phyloP scores from a whole-genome alignment of 164 flowering plant species.

The Litsea cubeba region DNA sequence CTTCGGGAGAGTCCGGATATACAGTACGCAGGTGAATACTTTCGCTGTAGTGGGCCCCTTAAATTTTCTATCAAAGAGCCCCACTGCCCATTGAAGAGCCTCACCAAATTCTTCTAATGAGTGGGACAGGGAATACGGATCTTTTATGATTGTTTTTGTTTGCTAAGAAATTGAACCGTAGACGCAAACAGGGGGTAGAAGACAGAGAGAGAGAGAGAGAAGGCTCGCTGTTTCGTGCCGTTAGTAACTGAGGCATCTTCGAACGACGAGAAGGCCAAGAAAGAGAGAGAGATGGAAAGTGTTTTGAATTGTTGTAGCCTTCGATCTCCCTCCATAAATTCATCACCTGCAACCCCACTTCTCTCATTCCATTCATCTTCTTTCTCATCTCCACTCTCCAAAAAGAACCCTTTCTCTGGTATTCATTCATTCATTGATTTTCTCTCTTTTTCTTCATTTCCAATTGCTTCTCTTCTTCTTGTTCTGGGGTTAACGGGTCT shows the following conservation, averaged over 20 bases:
- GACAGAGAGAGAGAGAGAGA: too few relatives aligned
- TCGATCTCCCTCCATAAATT: conserved; percentile 8
- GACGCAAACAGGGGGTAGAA: too few relatives aligned
- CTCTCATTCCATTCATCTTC: conserved; percentile 2
- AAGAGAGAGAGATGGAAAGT: conserved; percentile 7
- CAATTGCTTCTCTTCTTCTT: neutral
- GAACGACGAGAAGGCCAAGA: neutral
- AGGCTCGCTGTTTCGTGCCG: too few relatives aligned
- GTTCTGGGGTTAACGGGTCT: conserved; percentile 11
- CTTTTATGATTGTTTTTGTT: too few relatives aligned
- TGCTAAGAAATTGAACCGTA: too few relatives aligned
- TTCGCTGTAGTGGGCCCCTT: too few relatives aligned
- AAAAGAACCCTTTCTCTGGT: conserved; percentile 12
- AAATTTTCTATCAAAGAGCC: too few relatives aligned
- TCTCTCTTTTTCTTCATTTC: neutral
- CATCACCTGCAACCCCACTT: neutral
- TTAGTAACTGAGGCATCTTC: too few relatives aligned
- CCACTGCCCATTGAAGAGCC: too few relatives aligned
- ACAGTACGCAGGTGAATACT: too few relatives aligned
- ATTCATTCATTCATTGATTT: conserved; percentile 3
- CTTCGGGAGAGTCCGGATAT: rapidly evolving
- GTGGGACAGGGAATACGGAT: too few relatives aligned
- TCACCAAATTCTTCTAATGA: too few relatives aligned
- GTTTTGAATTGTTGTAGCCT: neutral
- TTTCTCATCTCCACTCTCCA: neutral